Evolutionary conservation across 495 filamentous ascomycete species (phyloP), one percentile per base, ranked within the genome.

Genomic region (Trichoderma gamsii): DNA sequence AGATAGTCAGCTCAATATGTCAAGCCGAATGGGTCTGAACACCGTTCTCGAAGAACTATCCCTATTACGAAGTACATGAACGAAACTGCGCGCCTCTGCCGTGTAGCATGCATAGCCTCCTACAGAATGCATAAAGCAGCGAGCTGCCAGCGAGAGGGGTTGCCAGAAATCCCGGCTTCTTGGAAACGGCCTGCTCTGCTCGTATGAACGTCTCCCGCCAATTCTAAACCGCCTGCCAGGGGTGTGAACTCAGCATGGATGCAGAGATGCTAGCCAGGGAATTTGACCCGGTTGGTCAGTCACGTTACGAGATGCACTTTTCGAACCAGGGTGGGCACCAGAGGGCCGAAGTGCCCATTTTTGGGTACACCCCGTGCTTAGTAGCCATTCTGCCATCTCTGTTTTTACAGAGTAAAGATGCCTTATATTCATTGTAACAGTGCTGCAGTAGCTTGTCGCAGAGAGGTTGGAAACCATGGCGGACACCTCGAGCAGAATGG

Each of bases 201-300:
- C 29, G 29, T 29, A 21, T 61, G 56, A 32, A 18, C 56, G 32
- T 61, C 56, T 9, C 56, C 25, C 56, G 9, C 9, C 56, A 38
- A 38, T 6, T 9, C 35, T 38, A 38, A 38, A 38, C 44, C 44
- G 3, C 44, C 44, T n/a, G 3, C 56, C 8, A 32, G 27, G 27
- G 27, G 25, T 27, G 21, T 56, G 23, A 29, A 1, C 25, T 2
- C 27, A 25, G 27, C 56, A 61, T 29, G 56, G 56, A 16, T 61
- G 23, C 27, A 61, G n/a, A 61, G 56, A 61, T 61, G 23, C 56
- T 61, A 61, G 56, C 56, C 56, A 61, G 56, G 56, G 56, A 25
- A 61, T 61, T 61, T 25, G 9, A 29, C 56, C 56, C 56, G 56
- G 56, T 61, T 61, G 56, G 56, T n/a, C 56, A 61, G 23, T 25